Evolutionary conservation across 495 filamentous ascomycete species (phyloP).

Genomic region (Bacidia gigantensis): DNA sequence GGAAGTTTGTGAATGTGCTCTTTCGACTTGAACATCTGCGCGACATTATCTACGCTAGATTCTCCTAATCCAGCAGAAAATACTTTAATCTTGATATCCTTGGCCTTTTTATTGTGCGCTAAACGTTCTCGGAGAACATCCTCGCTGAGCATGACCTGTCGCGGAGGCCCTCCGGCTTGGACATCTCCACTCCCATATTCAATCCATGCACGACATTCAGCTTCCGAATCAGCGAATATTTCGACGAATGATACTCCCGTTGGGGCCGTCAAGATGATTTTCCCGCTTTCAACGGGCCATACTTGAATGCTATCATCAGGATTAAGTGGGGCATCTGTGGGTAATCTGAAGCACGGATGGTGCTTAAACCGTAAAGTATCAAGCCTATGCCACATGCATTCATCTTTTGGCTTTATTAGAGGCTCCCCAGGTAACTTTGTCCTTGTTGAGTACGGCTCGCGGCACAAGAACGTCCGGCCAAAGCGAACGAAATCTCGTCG

Average conservation of each 20-base stretch:
- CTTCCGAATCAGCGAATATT: conserved; percentile 61
- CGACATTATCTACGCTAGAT: conserved; percentile 60
- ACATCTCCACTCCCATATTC: conserved; percentile 58
- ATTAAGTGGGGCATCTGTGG: conserved; percentile 52
- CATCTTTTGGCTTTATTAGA: conserved; percentile 55
- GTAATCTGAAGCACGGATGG: conserved; percentile 81
- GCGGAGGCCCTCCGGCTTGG: conserved; percentile 44
- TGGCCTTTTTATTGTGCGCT: conserved; percentile 56
- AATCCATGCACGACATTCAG: conserved; percentile 59
- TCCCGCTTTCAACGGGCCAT: conserved; percentile 74
- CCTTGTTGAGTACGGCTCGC: conserved; percentile 70
- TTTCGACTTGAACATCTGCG: conserved; percentile 50
- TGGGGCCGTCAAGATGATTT: conserved; percentile 63
- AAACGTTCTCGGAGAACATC: conserved; percentile 56
- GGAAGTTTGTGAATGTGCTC: conserved; percentile 58
- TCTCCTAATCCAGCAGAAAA: conserved; percentile 62
- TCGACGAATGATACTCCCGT: conserved; percentile 75
- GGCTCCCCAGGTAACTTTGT: conserved; percentile 68
- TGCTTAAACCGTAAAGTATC: conserved; percentile 78
- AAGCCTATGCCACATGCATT: conserved; percentile 79
- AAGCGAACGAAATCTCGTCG: conserved; percentile 68
- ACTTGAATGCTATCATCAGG: conserved; percentile 70
- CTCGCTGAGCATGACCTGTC: conserved; percentile 60
- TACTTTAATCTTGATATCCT: conserved; percentile 53
- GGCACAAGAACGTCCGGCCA: conserved; percentile 66